A percentile compares a stretch with the other conserved stretches of the same genome.
Conservation (phyloP, 176 grass and related monocot genomes). For the Leersia perrieri region DNA sequence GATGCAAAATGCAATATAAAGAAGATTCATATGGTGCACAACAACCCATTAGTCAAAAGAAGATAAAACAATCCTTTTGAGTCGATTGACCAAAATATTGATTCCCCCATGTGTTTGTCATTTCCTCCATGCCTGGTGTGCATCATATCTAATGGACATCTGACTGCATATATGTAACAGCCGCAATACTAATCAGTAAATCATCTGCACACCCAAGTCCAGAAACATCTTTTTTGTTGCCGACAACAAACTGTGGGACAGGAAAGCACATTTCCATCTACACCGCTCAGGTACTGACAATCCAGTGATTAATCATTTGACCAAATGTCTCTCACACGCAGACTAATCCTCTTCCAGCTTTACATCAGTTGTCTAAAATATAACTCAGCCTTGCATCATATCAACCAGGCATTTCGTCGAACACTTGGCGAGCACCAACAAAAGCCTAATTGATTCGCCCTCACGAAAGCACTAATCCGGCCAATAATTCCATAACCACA, state of each 20-base stretch:
- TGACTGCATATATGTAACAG: background rate
- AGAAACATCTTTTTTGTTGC: background rate
- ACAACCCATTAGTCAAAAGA: background rate
- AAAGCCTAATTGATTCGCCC: background rate
- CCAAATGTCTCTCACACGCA: background rate
- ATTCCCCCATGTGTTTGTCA: background rate
- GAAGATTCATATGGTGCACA: background rate
- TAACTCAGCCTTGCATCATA: background rate
- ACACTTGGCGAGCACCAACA: background rate
- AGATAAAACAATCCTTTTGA: slow-evolving; percentile 1
- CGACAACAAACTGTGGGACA: background rate
- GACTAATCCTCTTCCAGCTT: background rate
- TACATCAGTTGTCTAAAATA: background rate
- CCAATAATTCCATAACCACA: background rate
- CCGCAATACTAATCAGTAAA: background rate
- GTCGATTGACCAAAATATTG: background rate
- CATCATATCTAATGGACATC: background rate
- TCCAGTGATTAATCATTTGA: background rate
- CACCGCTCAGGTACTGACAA: background rate
- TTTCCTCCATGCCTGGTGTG: background rate
- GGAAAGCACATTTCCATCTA: background rate
- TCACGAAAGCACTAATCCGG: background rate
- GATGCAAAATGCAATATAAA: background rate
- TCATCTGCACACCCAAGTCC: background rate
- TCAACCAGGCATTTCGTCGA: slow-evolving; percentile 21